Conservation (phyloP, 768 basidiomycete species). For the Cystobasidium onofrii region DNA sequence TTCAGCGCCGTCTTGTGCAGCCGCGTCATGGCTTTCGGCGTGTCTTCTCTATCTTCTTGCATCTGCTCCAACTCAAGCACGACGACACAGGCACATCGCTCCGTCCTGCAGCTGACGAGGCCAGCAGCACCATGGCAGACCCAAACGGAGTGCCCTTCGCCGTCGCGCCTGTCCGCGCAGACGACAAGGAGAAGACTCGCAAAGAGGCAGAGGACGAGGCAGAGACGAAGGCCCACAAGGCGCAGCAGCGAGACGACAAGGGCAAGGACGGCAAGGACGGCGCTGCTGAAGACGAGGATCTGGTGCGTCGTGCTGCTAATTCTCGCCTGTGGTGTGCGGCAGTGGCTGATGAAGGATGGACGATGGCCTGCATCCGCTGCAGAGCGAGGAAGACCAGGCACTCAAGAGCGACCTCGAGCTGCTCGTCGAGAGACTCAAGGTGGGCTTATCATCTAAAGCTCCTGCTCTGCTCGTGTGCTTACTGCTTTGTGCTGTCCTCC, state of each 20-base stretch:
- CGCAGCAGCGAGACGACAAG: constrained; percentile 18
- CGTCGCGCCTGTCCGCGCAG: constrained; percentile 32
- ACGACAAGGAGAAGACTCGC: constrained; percentile 35
- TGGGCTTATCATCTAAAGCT: constrained; percentile 46
- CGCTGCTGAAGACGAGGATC: constrained; percentile 9
- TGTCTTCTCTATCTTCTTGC: not conserved
- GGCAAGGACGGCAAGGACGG: constrained; percentile 15
- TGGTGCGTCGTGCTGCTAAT: no score
- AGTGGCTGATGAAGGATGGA: no score
- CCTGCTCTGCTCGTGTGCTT: not conserved
- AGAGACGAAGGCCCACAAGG: constrained; percentile 9
- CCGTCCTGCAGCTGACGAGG: not conserved
- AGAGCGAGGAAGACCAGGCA: constrained; percentile 90
- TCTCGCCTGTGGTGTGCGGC: no score
- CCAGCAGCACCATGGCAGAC: constrained; percentile 13
- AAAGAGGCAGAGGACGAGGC: constrained; percentile 33
- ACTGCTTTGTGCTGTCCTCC: not conserved
- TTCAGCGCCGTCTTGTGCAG: no score
- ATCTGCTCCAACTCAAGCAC: not conserved
- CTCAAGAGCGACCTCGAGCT: constrained; percentile 91
- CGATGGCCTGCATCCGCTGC: not conserved
- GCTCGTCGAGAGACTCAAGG: constrained; percentile 88
- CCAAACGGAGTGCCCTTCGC: constrained; percentile 35
- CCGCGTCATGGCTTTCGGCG: no score
- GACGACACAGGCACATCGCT: not conserved